phyloP scores from a whole-genome alignment of 2,329 filamentous ascomycete genomes.

The Cylindrodendrum hubeiense region DNA sequence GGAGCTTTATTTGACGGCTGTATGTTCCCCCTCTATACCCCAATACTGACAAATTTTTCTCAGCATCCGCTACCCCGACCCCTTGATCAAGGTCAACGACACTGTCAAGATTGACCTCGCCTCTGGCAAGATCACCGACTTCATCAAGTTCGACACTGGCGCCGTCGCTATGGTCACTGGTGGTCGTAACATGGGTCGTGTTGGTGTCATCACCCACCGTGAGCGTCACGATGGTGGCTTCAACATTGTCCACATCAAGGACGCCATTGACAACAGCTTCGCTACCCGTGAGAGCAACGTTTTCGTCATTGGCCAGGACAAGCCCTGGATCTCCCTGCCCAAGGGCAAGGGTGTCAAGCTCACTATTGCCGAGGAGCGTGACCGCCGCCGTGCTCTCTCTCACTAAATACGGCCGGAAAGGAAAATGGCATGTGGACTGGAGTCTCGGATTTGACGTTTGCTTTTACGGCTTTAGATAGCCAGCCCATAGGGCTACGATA shows the following conservation, averaged over 20 bases:
- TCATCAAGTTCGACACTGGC: slow-evolving; percentile 98
- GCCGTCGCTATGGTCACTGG: slow-evolving; percentile 98
- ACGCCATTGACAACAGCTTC: slow-evolving; percentile 99
- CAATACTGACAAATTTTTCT: slow-evolving; percentile 53
- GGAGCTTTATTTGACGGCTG: slow-evolving; percentile 64
- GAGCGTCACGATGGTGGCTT: slow-evolving; percentile 99
- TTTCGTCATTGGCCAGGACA: slow-evolving; percentile 98
- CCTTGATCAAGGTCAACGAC: slow-evolving; percentile 99
- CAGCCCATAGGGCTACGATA: slow-evolving; percentile 51
- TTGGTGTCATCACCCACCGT: slow-evolving; percentile 99
- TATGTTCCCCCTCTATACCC: slow-evolving; percentile 57
- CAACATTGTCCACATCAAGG: slow-evolving; percentile 99
- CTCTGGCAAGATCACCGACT: slow-evolving; percentile 98
- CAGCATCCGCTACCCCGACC: slow-evolving; percentile 99
- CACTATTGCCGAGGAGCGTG: slow-evolving; percentile 98
- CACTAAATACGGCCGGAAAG: slow-evolving; percentile 58
- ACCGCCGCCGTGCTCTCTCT: slow-evolving; percentile 86
- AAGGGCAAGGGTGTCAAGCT: slow-evolving; percentile 99
- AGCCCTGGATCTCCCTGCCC: slow-evolving; percentile 99
- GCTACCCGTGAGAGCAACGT: slow-evolving; percentile 99
- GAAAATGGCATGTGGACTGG: slow-evolving; percentile 54
- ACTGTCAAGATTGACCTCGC: slow-evolving; percentile 98
- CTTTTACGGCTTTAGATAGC: slow-evolving; percentile 51
- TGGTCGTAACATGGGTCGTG: slow-evolving; percentile 99
- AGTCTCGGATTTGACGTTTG: slow-evolving; percentile 57